phyloP scores from a whole-genome alignment of 495 filamentous ascomycete species.

The Jackrogersella multiformis region DNA sequence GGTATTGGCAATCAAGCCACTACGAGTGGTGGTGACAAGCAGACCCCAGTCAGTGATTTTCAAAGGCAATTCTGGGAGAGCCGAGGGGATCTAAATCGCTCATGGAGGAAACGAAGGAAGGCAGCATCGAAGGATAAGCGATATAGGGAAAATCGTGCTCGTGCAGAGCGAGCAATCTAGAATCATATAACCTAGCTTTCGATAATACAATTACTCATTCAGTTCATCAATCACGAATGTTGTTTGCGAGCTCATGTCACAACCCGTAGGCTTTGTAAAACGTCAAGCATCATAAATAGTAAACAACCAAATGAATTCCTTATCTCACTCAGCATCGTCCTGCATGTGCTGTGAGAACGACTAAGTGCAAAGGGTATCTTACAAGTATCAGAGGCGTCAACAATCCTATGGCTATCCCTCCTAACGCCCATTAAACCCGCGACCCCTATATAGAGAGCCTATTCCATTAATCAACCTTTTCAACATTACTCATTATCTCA shows the following conservation, averaged over 20 bases:
- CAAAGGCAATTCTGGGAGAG: conserved; percentile 93
- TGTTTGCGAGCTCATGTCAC: neutral
- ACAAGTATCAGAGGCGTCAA: too few relatives aligned
- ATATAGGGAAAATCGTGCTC: conserved; percentile 81
- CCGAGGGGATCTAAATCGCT: conserved; percentile 85
- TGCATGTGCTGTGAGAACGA: neutral
- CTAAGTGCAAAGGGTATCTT: too few relatives aligned
- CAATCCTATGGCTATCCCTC: too few relatives aligned
- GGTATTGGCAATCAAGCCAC: conserved; percentile 38
- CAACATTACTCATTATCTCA: too few relatives aligned
- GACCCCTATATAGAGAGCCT: too few relatives aligned
- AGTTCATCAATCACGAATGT: neutral
- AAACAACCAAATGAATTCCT: neutral
- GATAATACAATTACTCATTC: neutral
- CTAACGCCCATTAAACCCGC: too few relatives aligned
- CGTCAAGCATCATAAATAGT: neutral
- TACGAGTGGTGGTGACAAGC: conserved; percentile 26
- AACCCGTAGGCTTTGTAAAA: neutral
- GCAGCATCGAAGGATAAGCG: conserved; percentile 85
- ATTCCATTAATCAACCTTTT: too few relatives aligned
- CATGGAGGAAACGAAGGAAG: conserved; percentile 87
- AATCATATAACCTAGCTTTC: neutral
- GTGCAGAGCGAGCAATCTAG: conserved; percentile 59
- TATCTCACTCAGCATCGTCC: neutral
- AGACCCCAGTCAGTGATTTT: conserved; percentile 68